Evolutionary conservation across 2,329 filamentous ascomycete genomes (phyloP).

Genomic region (Graphilbum ipis-grandicollis): DNA sequence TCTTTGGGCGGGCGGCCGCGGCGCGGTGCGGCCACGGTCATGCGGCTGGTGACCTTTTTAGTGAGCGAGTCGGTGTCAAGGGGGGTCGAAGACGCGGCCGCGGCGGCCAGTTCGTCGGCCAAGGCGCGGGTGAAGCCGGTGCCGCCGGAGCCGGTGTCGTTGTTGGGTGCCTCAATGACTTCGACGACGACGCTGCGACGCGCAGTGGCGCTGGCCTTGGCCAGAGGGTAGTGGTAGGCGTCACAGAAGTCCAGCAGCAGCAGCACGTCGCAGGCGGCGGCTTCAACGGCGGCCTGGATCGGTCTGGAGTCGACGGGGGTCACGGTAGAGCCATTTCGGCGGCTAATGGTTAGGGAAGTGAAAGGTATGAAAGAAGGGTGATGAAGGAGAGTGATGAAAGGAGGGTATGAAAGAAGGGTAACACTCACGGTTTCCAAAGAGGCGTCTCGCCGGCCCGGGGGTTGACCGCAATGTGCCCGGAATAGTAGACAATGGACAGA

Average conservation of each 20-base stretch:
- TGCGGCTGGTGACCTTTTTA: conserved; percentile 3
- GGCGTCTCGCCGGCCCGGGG: conserved; percentile 2
- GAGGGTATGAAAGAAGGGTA: not conserved
- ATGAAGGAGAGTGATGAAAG: not conserved
- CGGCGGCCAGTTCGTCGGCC: conserved; percentile 5
- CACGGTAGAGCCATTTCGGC: not conserved
- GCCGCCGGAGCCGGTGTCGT: conserved; percentile 1
- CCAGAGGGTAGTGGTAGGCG: conserved; percentile 4
- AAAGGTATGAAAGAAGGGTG: not conserved
- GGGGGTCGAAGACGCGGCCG: not conserved
- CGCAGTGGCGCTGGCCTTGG: conserved; percentile 1
- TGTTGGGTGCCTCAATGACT: conserved; percentile 5
- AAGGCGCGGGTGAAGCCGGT: conserved; percentile 6
- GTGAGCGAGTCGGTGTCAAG: conserved; percentile 3
- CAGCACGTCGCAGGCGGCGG: conserved; percentile 6
- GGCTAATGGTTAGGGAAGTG: conserved; percentile 2
- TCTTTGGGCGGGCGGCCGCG: conserved; percentile 8
- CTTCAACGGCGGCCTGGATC: conserved; percentile 7
- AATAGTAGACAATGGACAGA: conserved; percentile 9
- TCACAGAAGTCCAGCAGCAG: conserved; percentile 8
- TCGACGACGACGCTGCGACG: conserved; percentile 6
- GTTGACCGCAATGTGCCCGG: conserved; percentile 5
- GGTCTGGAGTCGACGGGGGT: conserved; percentile 2
- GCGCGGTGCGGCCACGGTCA: conserved; percentile 4
- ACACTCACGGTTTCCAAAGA: conserved; percentile 8